Evolutionary conservation across 1,284 basidiomycete genomes (phyloP), one percentile per base, ranked within the genome.

Genomic region (Tylopilus orsonianus): DNA sequence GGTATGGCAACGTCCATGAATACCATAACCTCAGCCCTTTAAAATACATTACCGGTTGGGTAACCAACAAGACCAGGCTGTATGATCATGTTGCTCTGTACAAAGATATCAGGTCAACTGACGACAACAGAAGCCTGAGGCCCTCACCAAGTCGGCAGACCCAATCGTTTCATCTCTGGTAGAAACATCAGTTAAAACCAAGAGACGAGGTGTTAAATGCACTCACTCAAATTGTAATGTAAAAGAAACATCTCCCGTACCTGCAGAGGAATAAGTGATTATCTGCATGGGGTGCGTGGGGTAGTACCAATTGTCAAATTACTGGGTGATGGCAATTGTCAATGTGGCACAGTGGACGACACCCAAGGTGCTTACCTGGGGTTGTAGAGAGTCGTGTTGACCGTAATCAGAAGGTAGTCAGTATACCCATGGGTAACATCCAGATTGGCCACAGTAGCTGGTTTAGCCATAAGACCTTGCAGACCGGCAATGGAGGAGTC

Each of bases 401-500:
- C 78, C 54, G 75, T 87, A 69, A 90, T 90, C 46, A 87, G 71
- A n/a, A 90, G 70, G 63, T 77, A 86, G 56, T 82, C 75, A 0
- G 79, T 55, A 70, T 78, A 89, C 7, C 88, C 87, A 48, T 80
- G 85, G 46, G 75, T 80, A 24, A 90, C 87, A 56, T 90, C 86
- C 49, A 90, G 66, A 56, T 79, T 73, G 33, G 73, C 72, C 8
- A 90, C 77, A 4, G 72, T 71, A 6, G 79, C 78, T 7, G 85
- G 86, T 49, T 74, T 75, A 20, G 82, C 72, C 54, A 78, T 74
- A 50, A 90, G 71, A 37, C 85, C 85, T 65, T 89, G 83, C 50
- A 90, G 64, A 46, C 88, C 87, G 5, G 74, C 72, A 40, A 90
- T 78, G 5, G 73, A 70, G 2, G 84, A 82, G 47, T 78, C 65